Conservation (phyloP, 2,329 filamentous ascomycete genomes). For the Alternaria brassicae region DNA sequence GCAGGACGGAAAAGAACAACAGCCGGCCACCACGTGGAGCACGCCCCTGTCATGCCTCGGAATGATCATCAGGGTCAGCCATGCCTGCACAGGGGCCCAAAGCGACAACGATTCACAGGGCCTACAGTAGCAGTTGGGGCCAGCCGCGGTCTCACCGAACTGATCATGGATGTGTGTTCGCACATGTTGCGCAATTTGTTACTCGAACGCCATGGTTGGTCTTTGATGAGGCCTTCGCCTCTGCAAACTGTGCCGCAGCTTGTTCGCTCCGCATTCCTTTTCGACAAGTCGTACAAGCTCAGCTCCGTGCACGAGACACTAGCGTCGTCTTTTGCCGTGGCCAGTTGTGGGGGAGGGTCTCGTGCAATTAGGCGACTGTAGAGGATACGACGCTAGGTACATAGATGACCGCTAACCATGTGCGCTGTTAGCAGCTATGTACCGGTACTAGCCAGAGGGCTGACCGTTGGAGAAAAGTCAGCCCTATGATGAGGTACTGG, state of each 20-base stretch:
- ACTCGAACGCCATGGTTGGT: slow-evolving; percentile 9
- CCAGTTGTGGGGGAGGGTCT: slow-evolving; percentile 22
- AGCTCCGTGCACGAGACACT: slow-evolving; percentile 1
- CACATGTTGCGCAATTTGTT: slow-evolving; percentile 15
- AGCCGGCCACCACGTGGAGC: slow-evolving; percentile 31
- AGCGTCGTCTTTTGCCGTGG: slow-evolving; percentile 12
- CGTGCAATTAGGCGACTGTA: slow-evolving; percentile 25
- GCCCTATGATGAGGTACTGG: slow-evolving; percentile 3
- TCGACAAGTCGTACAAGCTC: background rate
- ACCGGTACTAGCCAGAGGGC: slow-evolving; percentile 3
- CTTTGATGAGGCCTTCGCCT: slow-evolving; percentile 3
- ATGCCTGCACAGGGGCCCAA: slow-evolving; percentile 25
- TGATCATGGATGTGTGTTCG: slow-evolving; percentile 13
- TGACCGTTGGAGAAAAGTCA: slow-evolving; percentile 15
- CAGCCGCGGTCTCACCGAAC: slow-evolving; percentile 19
- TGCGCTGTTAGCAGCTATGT: slow-evolving; percentile 2
- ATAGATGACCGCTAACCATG: slow-evolving; percentile 5
- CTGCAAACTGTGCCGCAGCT: slow-evolving; percentile 13
- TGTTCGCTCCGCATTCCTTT: slow-evolving; percentile 13
- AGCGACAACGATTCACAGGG: slow-evolving; percentile 22
- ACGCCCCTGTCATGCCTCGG: slow-evolving; percentile 8
- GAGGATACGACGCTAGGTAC: slow-evolving; percentile 30
- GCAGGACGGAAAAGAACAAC: slow-evolving; percentile 15
- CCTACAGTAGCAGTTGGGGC: no score
- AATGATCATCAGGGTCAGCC: slow-evolving; percentile 12